Evolutionary conservation across 2,329 filamentous ascomycete species (phyloP).

Genomic region (Alternaria ventricosa): DNA sequence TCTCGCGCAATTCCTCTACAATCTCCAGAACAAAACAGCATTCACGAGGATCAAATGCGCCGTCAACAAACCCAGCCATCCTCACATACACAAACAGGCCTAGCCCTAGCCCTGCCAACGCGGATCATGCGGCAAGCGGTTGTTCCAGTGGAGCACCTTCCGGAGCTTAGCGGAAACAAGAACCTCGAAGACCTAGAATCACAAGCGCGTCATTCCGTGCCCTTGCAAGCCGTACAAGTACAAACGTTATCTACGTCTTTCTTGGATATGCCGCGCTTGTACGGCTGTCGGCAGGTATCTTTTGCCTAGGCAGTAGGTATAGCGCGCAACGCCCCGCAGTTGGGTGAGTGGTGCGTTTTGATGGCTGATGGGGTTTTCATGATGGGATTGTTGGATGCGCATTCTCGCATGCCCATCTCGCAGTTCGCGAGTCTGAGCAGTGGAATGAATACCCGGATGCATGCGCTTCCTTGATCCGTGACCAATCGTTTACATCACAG

Average conservation of each 20-base stretch:
- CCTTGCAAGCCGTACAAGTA: background rate
- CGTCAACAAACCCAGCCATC: background rate
- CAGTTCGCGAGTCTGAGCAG: background rate
- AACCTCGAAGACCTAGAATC: background rate
- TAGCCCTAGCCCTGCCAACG: background rate
- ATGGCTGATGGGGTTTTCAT: background rate
- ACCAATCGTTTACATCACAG: background rate
- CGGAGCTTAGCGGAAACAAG: conserved; percentile 5
- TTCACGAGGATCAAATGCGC: background rate
- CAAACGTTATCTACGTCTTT: background rate
- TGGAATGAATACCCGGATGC: background rate
- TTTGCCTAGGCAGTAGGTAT: background rate
- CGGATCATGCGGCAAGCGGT: conserved; percentile 14
- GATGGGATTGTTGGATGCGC: background rate
- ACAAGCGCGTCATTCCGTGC: background rate
- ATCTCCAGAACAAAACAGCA: background rate
- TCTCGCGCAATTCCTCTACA: too few species aligned
- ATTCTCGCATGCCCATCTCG: background rate
- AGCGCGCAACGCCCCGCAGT: background rate
- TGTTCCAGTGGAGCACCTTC: conserved; percentile 2
- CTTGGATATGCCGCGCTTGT: background rate
- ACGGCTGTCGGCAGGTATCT: background rate
- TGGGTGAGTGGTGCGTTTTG: background rate
- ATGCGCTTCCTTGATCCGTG: conserved; percentile 1
- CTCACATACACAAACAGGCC: background rate